Evolutionary conservation across 257 asterid species (phyloP).

Genomic region (Solanum chilense): DNA sequence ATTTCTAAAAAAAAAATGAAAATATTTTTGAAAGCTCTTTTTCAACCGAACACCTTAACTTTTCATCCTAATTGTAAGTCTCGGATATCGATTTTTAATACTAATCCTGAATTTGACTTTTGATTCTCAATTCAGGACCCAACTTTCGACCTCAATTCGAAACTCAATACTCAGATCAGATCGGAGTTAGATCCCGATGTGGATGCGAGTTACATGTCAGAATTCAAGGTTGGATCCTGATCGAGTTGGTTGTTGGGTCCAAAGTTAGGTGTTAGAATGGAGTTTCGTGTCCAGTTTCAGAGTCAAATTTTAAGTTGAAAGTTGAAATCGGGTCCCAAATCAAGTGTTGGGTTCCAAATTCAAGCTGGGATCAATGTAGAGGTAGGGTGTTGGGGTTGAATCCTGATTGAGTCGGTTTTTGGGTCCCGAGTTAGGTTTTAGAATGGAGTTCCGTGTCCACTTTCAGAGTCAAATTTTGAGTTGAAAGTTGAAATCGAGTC

Average conservation of each 20-base stretch:
- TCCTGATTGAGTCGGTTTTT: background rate
- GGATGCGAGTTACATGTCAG: background rate
- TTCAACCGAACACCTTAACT: background rate
- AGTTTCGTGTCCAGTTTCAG: background rate
- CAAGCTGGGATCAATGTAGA: background rate
- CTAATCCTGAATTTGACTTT: background rate
- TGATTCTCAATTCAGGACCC: background rate
- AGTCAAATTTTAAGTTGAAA: background rate
- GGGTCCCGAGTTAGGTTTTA: background rate
- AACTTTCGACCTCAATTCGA: background rate
- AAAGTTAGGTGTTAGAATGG: background rate
- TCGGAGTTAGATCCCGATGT: background rate
- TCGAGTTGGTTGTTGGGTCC: background rate
- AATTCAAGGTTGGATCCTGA: background rate
- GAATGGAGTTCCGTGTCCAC: background rate
- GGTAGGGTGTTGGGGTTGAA: background rate
- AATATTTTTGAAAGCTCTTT: background rate
- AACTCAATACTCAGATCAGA: background rate
- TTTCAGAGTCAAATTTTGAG: background rate
- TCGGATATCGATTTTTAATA: too few species aligned
- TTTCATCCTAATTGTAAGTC: background rate
- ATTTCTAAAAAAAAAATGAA: too few species aligned
- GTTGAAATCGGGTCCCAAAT: background rate
- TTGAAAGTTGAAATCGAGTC: background rate
- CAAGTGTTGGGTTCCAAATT: background rate